Evolutionary conservation across 2,329 filamentous ascomycete genomes (phyloP).

Genomic region (Penicillium corylophilum): DNA sequence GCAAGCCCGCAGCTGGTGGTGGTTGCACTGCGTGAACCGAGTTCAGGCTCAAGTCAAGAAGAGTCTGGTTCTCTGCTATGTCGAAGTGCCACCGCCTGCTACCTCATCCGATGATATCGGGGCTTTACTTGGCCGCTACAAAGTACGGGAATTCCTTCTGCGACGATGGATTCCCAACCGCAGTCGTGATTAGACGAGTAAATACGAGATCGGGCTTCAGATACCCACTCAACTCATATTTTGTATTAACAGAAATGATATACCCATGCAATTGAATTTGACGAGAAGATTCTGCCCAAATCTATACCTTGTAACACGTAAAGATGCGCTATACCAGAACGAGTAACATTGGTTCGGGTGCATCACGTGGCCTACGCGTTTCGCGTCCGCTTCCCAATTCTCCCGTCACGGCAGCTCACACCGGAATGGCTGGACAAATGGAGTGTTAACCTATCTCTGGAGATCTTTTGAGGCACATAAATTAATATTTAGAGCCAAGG

Average conservation of each 20-base stretch:
- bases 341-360: conserved; percentile 25
- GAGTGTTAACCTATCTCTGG: not conserved
- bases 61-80: conserved; percentile 83
- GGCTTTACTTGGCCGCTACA: conserved; percentile 66
- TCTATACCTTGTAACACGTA: not conserved
- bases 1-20: conserved; percentile 48
- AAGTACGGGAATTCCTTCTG: conserved; percentile 75
- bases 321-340: conserved; percentile 14
- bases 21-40: conserved; percentile 80
- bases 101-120: conserved; percentile 56
- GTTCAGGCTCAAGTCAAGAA: conserved; percentile 89
- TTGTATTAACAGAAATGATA: not conserved
- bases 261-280: not conserved
- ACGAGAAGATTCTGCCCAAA: not conserved
- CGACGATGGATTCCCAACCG: conserved; percentile 83
- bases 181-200: conserved; percentile 56
- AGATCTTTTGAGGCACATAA: not conserved
- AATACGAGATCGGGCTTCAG: conserved; percentile 19
- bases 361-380: conserved; percentile 33
- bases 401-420: not conserved
- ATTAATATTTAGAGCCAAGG: not conserved
- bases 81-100: conserved; percentile 76
- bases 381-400: conserved; percentile 25
- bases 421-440: not conserved
- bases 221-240: conserved; percentile 16